A percentile compares a stretch with the other conserved stretches of the same genome.
These are phyloP conservation scores for Suillus brevipes DNA, from an alignment of 768 basidiomycete genomes.

Conservation along the genomic window DNA sequence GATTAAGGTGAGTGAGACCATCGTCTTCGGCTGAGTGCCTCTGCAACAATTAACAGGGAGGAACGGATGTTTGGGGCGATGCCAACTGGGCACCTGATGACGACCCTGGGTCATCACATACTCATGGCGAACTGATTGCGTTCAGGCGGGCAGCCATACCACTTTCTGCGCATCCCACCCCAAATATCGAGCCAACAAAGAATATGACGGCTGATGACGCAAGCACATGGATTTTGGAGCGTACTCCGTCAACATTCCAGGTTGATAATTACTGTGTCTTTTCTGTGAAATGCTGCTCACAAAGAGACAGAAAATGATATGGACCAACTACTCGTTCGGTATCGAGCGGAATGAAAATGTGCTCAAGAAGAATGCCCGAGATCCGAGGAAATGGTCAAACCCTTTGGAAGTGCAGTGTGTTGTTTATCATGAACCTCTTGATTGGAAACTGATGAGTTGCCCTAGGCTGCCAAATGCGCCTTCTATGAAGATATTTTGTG, in stretches of 20 bases:
- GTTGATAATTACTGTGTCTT: conserved; percentile 32
- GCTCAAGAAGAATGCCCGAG: conserved; percentile 64
- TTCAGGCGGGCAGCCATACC: conserved; percentile 51
- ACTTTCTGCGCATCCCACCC: conserved; percentile 9
- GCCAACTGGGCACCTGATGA: conserved; percentile 80
- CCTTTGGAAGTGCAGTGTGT: conserved; percentile 75
- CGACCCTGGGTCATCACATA: conserved; percentile 47
- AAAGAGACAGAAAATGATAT: conserved; percentile 68
- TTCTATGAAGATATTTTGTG: conserved; percentile 87
- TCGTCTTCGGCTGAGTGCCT: too few relatives aligned
- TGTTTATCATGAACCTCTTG: not conserved
- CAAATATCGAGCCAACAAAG: conserved; percentile 21
- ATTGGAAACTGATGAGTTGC: conserved; percentile 3
- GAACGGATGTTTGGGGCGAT: conserved; percentile 83
- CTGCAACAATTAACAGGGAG: conserved; percentile 52
- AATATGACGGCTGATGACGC: conserved; percentile 84
- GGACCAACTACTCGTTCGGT: conserved; percentile 83
- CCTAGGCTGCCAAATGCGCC: conserved; percentile 83
- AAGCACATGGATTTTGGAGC: conserved; percentile 75
- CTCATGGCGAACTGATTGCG: conserved; percentile 80
- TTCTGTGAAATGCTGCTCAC: not conserved
- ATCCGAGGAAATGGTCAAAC: conserved; percentile 90
- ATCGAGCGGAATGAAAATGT: conserved; percentile 74
- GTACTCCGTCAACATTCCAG: conserved; percentile 83
- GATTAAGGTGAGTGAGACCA: conserved; percentile 65